Evolutionary conservation across 306 rosid genomes (phyloP).

Genomic region (Cicer cuneatum): DNA sequence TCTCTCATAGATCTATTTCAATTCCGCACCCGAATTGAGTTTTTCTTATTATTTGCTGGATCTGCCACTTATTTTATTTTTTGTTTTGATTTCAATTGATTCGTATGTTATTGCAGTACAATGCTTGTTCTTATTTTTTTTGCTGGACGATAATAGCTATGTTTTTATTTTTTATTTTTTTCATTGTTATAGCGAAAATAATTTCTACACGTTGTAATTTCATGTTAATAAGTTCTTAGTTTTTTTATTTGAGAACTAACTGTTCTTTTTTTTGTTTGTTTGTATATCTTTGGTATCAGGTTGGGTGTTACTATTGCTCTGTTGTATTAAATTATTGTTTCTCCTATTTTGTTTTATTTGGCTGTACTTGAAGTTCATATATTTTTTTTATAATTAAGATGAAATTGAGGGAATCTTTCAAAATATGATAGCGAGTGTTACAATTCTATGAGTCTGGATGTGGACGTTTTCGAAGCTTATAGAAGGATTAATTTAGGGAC

Average conservation of each 20-base stretch:
- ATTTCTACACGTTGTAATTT: not conserved
- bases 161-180: not conserved
- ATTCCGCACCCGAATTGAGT: not conserved
- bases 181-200: not conserved
- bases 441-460: not conserved
- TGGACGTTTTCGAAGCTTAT: not conserved
- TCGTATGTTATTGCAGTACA: not conserved
- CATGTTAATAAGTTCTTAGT: not conserved
- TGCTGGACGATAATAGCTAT: too few species aligned
- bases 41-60: conserved; percentile 1
- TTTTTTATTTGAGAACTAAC: not conserved
- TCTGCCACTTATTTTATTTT: not conserved
- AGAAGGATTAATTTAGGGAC: not conserved
- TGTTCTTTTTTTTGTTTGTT: not conserved
- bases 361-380: not conserved
- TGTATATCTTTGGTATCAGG: not conserved
- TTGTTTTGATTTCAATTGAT: not conserved
- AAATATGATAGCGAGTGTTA: not conserved
- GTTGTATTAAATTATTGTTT: not conserved
- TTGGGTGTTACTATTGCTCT: not conserved
- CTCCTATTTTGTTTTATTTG: conserved; percentile 1
- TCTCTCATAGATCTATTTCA: conserved; percentile 26
- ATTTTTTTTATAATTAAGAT: not conserved
- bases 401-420: not conserved
- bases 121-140: not conserved